Evolutionary conservation across 2,329 filamentous ascomycete species (phyloP).

Genomic region (Chlorencoelia australis): DNA sequence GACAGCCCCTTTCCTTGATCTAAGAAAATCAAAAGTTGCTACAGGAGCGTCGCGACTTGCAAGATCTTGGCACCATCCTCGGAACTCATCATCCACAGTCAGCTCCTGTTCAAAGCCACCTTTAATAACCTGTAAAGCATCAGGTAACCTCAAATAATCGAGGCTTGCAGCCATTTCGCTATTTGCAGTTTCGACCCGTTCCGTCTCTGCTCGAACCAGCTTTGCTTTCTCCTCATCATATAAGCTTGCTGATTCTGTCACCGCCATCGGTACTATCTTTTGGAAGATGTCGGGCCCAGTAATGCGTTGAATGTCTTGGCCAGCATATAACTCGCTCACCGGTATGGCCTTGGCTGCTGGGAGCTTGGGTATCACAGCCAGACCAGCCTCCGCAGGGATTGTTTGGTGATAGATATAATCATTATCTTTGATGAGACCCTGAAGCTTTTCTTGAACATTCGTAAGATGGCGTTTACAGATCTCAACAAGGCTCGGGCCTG

Average conservation of each 20-base stretch:
- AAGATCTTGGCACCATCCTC: conserved; percentile 88
- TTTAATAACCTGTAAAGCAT: conserved; percentile 82
- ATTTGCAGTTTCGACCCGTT: conserved; percentile 85
- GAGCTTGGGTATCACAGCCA: conserved; percentile 77
- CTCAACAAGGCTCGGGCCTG: conserved; percentile 62
- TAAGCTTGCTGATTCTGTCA: conserved; percentile 91
- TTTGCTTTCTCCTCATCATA: conserved; percentile 99
- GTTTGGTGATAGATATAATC: conserved; percentile 97
- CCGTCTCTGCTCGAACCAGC: conserved; percentile 82
- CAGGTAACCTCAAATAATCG: conserved; percentile 85
- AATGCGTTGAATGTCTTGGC: conserved; percentile 93
- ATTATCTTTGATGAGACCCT: conserved; percentile 77
- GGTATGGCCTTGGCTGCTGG: conserved; percentile 95
- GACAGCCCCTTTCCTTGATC: conserved; percentile 68
- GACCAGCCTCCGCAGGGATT: conserved; percentile 73
- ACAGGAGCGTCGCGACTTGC: conserved; percentile 74
- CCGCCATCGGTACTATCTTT: conserved; percentile 90
- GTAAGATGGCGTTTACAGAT: conserved; percentile 74
- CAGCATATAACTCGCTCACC: conserved; percentile 91
- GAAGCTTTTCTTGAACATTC: conserved; percentile 71
- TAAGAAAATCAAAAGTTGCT: conserved; percentile 68
- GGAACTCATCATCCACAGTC: conserved; percentile 80
- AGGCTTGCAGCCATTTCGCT: conserved; percentile 92
- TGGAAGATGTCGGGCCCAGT: conserved; percentile 95
- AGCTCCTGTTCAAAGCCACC: conserved; percentile 87